These are phyloP conservation scores for Pseudotsuga menziesii DNA, from an alignment of 75 land plant species.

Conservation along the genomic window DNA sequence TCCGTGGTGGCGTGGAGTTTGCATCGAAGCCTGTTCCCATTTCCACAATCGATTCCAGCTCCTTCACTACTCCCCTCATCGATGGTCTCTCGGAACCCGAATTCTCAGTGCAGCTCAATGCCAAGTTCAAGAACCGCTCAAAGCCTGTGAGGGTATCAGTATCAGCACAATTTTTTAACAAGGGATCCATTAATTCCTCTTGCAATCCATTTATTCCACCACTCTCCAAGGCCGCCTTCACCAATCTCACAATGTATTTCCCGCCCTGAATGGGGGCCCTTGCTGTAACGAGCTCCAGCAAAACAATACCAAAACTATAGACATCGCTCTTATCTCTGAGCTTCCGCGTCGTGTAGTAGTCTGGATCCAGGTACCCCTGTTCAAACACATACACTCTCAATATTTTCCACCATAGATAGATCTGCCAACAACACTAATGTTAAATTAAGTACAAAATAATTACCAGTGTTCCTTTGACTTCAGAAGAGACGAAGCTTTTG, in stretches of 20 bases:
- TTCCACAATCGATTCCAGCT: slow-evolving; percentile 47
- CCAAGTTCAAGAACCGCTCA: slow-evolving; percentile 44
- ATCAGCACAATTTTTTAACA: not conserved
- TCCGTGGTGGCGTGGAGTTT: not conserved
- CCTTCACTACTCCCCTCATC: slow-evolving; percentile 73
- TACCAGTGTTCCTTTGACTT: slow-evolving; percentile 40
- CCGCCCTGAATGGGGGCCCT: slow-evolving; percentile 57
- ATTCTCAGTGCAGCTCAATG: slow-evolving; percentile 66
- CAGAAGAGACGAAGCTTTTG: slow-evolving; percentile 10
- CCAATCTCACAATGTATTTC: slow-evolving; percentile 58
- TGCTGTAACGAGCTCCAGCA: slow-evolving; percentile 74
- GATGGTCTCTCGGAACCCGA: slow-evolving; percentile 49
- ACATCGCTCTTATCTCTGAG: slow-evolving; percentile 82
- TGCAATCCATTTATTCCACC: slow-evolving; percentile 13
- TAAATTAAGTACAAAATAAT: not conserved
- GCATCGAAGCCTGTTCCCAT: not conserved
- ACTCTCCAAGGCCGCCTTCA: slow-evolving; percentile 29
- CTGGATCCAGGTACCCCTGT: slow-evolving; percentile 88
- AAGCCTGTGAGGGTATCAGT: slow-evolving; percentile 28
- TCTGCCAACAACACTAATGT: not conserved
- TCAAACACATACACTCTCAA: not conserved
- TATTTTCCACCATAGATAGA: not conserved
- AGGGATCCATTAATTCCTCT: slow-evolving; percentile 2
- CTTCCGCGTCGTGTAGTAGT: slow-evolving; percentile 76
- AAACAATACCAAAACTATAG: slow-evolving; percentile 83